Evolutionary conservation across 2,329 filamentous ascomycete species (phyloP), one percentile per base, ranked within the genome.

Genomic region (Botryotinia narcissicola): DNA sequence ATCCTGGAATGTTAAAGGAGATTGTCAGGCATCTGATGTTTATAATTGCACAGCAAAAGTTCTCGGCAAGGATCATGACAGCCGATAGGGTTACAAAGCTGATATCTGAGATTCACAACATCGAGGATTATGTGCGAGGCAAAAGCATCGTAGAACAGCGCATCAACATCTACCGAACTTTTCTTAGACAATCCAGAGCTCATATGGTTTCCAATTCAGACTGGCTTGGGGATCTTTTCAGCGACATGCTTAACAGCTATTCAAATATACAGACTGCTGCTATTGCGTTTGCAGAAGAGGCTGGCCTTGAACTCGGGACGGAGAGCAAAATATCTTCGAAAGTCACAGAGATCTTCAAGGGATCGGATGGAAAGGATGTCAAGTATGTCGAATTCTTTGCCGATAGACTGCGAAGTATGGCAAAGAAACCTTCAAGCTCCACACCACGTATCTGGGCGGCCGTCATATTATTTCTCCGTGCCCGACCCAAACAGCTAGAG

Each of bases 391-490:
- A 91, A 16, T 91, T 90, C 78, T 90, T 95, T 77, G 88, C 89
- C 59, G 85, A 88, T 32, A 88, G 89, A 46, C 85, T 98, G 71
- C 87, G 87, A 73, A 84, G 86, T 18, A 93, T 96, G 90, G 86
- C 91, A 75, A 86, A 87, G 67, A 90, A 86, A 75, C 87, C 90
- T 20, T 87, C 89, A 35, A 89, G 88, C 16, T 82, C 86, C 0
- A 94, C 97, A 0, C 95, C 96, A 9, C 92, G 94, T 76, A 93
- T 98, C 35, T 98, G 95, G 95, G 92, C 92, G 74, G 88, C 94
- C 51, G 85, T 97, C 3, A 89, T 95, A 10, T 86, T 97, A 2
- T 89, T 97, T 72, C 85, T 98, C 66, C 90, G 92, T 71, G 85
- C 82, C 75, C 83, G 89, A 83, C 82, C 90, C 81, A 76, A 86